phyloP scores from a whole-genome alignment of 1,139 yeast species.

The Candida glucosophila region DNA sequence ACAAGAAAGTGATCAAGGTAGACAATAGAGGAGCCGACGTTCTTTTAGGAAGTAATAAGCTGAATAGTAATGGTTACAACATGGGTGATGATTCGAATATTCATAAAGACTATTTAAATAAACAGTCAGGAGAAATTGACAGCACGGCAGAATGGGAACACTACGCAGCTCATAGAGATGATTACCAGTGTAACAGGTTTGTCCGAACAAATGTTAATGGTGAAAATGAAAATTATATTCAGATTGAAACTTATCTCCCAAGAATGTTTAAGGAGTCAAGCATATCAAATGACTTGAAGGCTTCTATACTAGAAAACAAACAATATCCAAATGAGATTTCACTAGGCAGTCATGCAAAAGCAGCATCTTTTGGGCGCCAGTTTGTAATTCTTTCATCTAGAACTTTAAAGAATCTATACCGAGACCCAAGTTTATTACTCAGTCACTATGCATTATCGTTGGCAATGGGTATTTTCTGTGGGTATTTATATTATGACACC shows the following conservation, averaged over 20 bases:
- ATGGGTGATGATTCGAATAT: constrained; percentile 23
- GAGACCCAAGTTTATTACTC: constrained; percentile 78
- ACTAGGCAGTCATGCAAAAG: constrained; percentile 27
- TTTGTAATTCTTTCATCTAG: constrained; percentile 66
- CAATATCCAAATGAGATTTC: constrained; percentile 22
- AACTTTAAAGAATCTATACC: constrained; percentile 82
- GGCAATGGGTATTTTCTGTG: constrained; percentile 75
- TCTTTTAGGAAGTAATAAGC: constrained; percentile 9
- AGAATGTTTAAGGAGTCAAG: constrained; percentile 41
- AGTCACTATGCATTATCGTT: constrained; percentile 78
- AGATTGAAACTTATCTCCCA: constrained; percentile 27
- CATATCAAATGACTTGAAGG: constrained; percentile 37
- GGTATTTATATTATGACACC: constrained; percentile 73
- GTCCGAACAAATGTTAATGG: constrained; percentile 11
- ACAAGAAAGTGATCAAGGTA: constrained; percentile 23
- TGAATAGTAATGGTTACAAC: constrained; percentile 11
- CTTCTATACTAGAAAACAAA: constrained; percentile 31
- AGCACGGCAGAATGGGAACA: constrained; percentile 86
- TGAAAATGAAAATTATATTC: constrained; percentile 22
- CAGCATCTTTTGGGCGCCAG: constrained; percentile 58
- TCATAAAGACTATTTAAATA: constrained; percentile 28
- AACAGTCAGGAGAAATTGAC: constrained; percentile 28
- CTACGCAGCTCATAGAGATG: constrained; percentile 78
- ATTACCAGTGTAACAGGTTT: constrained; percentile 25
- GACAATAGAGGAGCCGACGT: constrained; percentile 8